These are phyloP conservation scores for Achaetomium macrosporum DNA, from an alignment of 2,329 filamentous ascomycete species.

Conservation along the genomic window DNA sequence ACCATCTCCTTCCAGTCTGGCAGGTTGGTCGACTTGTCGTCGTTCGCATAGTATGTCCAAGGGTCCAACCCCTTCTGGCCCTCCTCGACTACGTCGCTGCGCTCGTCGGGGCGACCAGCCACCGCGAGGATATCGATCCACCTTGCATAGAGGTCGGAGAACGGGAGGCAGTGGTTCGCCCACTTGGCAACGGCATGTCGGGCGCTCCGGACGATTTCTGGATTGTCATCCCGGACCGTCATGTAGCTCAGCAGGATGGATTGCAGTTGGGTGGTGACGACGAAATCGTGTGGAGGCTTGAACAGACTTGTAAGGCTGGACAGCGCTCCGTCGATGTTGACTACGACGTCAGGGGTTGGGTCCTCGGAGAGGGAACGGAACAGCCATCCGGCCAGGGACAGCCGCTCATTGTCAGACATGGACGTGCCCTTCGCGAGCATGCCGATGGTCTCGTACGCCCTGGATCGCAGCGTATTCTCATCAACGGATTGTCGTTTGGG, in stretches of 20 bases:
- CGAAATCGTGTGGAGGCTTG: conserved; percentile 24
- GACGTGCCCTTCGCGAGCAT: conserved; percentile 63
- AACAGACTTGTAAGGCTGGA: conserved; percentile 61
- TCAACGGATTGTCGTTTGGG: conserved; percentile 43
- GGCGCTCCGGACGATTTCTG: conserved; percentile 60
- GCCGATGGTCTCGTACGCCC: conserved; percentile 88
- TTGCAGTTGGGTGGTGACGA: conserved; percentile 36
- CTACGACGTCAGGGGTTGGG: conserved; percentile 65
- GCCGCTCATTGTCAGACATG: conserved; percentile 48
- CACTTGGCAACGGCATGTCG: conserved; percentile 81
- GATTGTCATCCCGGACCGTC: conserved; percentile 43
- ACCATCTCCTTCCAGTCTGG: conserved; percentile 50
- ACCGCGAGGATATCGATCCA: conserved; percentile 87
- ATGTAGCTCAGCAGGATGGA: conserved; percentile 64
- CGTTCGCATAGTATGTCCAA: conserved; percentile 45
- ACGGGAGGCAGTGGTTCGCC: conserved; percentile 81
- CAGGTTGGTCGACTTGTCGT: conserved; percentile 34
- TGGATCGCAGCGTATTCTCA: conserved; percentile 63
- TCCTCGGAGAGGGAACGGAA: conserved; percentile 81
- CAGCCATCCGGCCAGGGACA: conserved; percentile 62
- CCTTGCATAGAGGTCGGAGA: conserved; percentile 68
- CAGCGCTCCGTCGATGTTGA: conserved; percentile 84
- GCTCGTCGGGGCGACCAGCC: conserved; percentile 58
- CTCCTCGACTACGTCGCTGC: conserved; percentile 82
- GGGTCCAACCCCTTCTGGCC: conserved; percentile 80